A percentile compares a stretch with the other conserved stretches of the same genome.
phyloP scores from a whole-genome alignment of 441 rosid genomes.

The Jatropha podagrica region DNA sequence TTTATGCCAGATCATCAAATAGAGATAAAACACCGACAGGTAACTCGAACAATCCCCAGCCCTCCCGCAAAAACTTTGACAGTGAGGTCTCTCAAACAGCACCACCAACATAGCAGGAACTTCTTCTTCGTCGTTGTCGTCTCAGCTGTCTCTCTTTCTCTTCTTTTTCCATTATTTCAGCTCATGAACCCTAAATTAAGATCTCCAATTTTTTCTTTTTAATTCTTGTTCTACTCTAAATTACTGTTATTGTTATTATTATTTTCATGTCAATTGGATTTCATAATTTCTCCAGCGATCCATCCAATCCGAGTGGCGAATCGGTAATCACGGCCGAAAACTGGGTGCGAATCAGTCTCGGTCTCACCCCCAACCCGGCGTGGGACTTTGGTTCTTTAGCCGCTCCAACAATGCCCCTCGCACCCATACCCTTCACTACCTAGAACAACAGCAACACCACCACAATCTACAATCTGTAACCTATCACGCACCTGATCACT shows the following conservation, averaged over 20 bases:
- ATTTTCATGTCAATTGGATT: slow-evolving; percentile 18
- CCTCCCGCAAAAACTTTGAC: slow-evolving; percentile 15
- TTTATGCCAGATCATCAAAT: neutral
- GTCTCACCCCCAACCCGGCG: slow-evolving; percentile 66
- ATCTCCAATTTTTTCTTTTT: neutral
- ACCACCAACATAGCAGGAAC: neutral
- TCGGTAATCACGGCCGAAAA: slow-evolving; percentile 33
- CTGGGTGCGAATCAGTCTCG: slow-evolving; percentile 99
- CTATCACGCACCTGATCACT: slow-evolving; percentile 28
- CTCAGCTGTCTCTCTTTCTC: neutral
- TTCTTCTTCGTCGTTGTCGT: neutral
- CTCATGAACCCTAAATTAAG: neutral
- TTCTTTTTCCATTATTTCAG: neutral
- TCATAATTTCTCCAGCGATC: neutral
- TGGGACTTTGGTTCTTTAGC: slow-evolving; percentile 70
- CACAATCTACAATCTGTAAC: slow-evolving; percentile 43
- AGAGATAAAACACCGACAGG: slow-evolving; percentile 8
- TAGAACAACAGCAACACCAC: slow-evolving; percentile 32
- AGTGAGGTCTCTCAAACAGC: neutral
- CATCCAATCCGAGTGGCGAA: slow-evolving; percentile 11
- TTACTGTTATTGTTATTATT: neutral
- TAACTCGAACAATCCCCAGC: neutral
- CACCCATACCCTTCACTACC: slow-evolving; percentile 55
- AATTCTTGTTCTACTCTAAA: neutral
- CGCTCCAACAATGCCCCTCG: slow-evolving; percentile 69